Percentiles rank a stretch among this genome's conserved stretches.
phyloP scores from a whole-genome alignment of 2,329 filamentous ascomycete species.

The Thelonectria rubi region DNA sequence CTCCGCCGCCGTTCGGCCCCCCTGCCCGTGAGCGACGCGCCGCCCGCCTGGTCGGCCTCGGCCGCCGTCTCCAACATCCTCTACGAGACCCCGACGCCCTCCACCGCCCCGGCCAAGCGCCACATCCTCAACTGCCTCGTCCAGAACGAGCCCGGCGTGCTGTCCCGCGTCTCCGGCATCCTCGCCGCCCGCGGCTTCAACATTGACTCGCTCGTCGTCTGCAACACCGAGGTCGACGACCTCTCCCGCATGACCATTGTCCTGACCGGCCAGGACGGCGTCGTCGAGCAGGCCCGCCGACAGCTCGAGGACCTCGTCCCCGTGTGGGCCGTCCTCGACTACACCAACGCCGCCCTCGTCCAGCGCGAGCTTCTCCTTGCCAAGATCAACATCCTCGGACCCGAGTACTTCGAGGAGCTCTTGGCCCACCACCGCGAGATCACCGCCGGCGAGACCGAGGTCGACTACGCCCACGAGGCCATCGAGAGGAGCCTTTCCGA shows the following conservation, averaged over 20 bases:
- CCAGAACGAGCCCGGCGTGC: conserved; percentile 97
- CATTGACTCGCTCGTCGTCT: conserved; percentile 97
- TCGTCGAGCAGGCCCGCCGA: conserved; percentile 94
- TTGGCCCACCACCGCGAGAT: conserved; percentile 96
- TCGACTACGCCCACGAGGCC: conserved; percentile 56
- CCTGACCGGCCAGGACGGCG: conserved; percentile 92
- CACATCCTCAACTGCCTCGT: conserved; percentile 98
- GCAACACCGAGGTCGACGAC: conserved; percentile 96
- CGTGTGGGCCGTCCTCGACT: conserved; percentile 98
- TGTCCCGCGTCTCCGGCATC: conserved; percentile 96
- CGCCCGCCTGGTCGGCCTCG: conserved; percentile 86
- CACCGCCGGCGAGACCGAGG: conserved; percentile 55
- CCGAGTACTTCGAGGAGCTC: conserved; percentile 98
- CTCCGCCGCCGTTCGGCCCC: conserved; percentile 90
- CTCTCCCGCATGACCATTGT: conserved; percentile 99
- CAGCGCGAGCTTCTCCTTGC: conserved; percentile 95
- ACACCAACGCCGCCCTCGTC: conserved; percentile 89
- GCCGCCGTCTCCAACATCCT: conserved; percentile 98
- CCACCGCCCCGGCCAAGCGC: conserved; percentile 84
- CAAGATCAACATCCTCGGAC: conserved; percentile 95
- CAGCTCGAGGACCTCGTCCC: conserved; percentile 97
- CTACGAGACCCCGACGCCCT: conserved; percentile 94
- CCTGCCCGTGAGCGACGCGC: conserved; percentile 78
- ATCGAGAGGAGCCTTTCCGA: conserved; percentile 56
- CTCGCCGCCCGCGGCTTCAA: conserved; percentile 97